Base-by-base conservation (phyloP, 306 rosid species). In the Cucumis melo region DNA sequence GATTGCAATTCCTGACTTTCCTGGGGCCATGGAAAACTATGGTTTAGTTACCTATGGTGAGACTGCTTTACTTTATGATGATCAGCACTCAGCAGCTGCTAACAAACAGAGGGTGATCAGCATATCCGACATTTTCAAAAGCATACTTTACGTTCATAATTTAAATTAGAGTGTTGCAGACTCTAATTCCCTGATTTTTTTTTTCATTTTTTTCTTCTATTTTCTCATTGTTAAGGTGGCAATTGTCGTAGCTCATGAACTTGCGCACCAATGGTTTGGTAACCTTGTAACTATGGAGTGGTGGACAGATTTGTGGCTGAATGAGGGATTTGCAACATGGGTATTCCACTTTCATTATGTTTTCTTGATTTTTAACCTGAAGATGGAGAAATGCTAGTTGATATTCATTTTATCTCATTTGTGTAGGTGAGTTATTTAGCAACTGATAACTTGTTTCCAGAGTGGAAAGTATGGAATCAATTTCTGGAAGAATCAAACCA, bases 241-340 rank as follows among this genome's bases (percentile, higher is more conserved):
- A 5, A 86, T 71, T 67, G 93, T 89, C 23, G 98, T 93, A 78
- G 92, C 97, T 77, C 98, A 93, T 82, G 98, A 93, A 84, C 85
- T 93, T 79, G 98, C 98, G 48, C 98, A 93, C 74, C 97, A 93
- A 79, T 93, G 98, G 98, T 93, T 93, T 84, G 98, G 98, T n/a
- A 90, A 93, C 85, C 97, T 93, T 77, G 98, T 93, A 75, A 93
- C 97, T 23, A 91, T 91, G 98, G 98, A 91, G 85, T 93, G 98
- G 98, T 93, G 98, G 98, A 91, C 96, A n/a, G 90, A 93, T 87
- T 85, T 93, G 74, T 93, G 98, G 98, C 81, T 93, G 83, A 93
- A 93, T 79, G 98, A 93, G 84, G 98, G 98, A 32, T 93, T 93
- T 79, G 98, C 98, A 44, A 93, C 98, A 80, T 93, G 98, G 97